These are phyloP conservation scores for Apiospora hydei DNA, from an alignment of 2,329 filamentous ascomycete species.

Conservation along the genomic window DNA sequence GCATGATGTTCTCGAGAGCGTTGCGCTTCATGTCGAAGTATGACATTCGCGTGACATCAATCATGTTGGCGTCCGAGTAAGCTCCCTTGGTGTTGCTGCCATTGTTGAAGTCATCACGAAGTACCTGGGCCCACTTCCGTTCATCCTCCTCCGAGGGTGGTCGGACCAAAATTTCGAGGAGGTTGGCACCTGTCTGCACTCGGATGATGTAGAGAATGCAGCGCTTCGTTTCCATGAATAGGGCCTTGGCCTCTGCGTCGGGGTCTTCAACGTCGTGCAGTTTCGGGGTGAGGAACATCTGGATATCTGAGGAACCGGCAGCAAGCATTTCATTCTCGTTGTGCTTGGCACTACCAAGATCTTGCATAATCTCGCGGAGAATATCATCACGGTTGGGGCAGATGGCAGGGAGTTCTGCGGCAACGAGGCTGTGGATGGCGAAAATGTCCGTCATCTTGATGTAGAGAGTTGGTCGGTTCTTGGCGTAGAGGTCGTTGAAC, in stretches of 20 bases:
- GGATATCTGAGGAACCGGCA: slow-evolving; percentile 87
- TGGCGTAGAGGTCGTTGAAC: slow-evolving; percentile 96
- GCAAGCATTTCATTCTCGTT: slow-evolving; percentile 94
- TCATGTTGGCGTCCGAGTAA: slow-evolving; percentile 88
- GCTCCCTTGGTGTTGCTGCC: slow-evolving; percentile 76
- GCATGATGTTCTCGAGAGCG: slow-evolving; percentile 91
- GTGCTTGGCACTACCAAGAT: slow-evolving; percentile 93
- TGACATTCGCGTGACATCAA: slow-evolving; percentile 87
- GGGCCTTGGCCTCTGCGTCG: slow-evolving; percentile 86
- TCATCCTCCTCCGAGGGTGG: slow-evolving; percentile 89
- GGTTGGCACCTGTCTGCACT: slow-evolving; percentile 87
- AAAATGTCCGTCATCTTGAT: slow-evolving; percentile 99
- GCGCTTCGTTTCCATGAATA: slow-evolving; percentile 98
- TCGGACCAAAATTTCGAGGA: slow-evolving; percentile 95
- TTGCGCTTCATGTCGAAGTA: slow-evolving; percentile 94
- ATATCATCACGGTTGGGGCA: slow-evolving; percentile 85
- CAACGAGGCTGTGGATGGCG: slow-evolving; percentile 88
- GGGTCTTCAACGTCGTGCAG: slow-evolving; percentile 91
- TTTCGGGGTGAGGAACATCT: slow-evolving; percentile 88
- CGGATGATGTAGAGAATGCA: slow-evolving; percentile 98
- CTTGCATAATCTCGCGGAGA: slow-evolving; percentile 88
- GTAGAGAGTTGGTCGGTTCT: slow-evolving; percentile 97
- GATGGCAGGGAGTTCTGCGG: slow-evolving; percentile 77
- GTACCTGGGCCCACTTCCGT: slow-evolving; percentile 81
- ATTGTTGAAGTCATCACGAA: slow-evolving; percentile 81